Evolutionary conservation across 225 moss, liverwort and hornwort genomes (phyloP), one percentile per base, ranked within the genome.

Genomic region (Physcomitrium patens): DNA sequence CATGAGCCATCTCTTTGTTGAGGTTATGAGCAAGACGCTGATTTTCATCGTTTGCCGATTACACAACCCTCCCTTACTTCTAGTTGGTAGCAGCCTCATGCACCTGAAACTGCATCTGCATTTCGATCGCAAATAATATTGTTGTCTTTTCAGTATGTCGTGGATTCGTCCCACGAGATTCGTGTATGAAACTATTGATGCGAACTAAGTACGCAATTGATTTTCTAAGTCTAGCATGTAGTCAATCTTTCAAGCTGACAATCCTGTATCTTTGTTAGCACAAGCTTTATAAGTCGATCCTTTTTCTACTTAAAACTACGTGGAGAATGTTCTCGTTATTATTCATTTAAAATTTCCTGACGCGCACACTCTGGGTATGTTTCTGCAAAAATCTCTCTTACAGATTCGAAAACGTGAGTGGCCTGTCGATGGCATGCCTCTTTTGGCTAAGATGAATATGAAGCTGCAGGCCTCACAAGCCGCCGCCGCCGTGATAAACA

Each of bases 381-480:
- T 71, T 65, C 65, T 78, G 62, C 22, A 23, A 41, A 10, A 19
- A 42, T 58, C 8, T n/a, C 49, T 42, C 42, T 68, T 17, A 55
- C 94, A 94, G 92, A 85, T 91, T 64, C 92, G 91, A 66, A 92
- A 87, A 83, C 81, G 88, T 22, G 91, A 93, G 56, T 93, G 91
- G 91, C 89, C 95, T 11, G 81, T 67, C 46, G 82, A 92, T 67
- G 81, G 80, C 20, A 65, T 71, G 49, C 83, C 85, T 42, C 75
- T 92, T 53, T 81, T 86, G 77, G 56, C 77, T 27, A 93, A 91
- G 67, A 84, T 93, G 59, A 83, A 84, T 45, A 73, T 81, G 80
- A 92, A 89, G 91, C 74, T 95, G 63, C 95, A 93, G 80, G 83
- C 83, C 50, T 88, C 89, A 59, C 83, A 92, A 82, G 89, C 92